Conservation (phyloP, 2,329 filamentous ascomycete species). For the Alternaria hordeiaustralica region DNA sequence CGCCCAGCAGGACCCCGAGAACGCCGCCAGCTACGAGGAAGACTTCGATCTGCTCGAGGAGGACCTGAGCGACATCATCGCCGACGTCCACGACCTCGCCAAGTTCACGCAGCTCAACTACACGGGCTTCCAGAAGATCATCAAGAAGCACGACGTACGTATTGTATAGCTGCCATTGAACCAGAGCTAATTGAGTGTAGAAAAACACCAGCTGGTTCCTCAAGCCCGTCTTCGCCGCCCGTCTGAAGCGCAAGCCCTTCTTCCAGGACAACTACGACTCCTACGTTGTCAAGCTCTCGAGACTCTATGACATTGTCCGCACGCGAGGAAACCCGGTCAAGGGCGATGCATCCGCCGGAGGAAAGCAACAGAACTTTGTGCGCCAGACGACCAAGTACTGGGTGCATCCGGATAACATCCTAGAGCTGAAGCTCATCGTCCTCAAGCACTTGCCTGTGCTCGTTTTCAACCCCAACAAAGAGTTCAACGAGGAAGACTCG, state of each 20-base stretch:
- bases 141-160: conserved; percentile 96
- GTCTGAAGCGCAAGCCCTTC: conserved; percentile 94
- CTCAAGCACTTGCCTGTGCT: conserved; percentile 96
- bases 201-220: conserved; percentile 95
- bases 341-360: conserved; percentile 90
- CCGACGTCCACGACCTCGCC: conserved; percentile 95
- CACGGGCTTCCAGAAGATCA: conserved; percentile 99
- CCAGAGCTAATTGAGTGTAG: conserved; percentile 53
- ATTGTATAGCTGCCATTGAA: conserved; percentile 2
- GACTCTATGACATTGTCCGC: conserved; percentile 91
- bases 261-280: conserved; percentile 99
- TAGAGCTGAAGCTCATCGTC: conserved; percentile 96
- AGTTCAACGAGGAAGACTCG: conserved; percentile 87
- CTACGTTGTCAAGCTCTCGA: conserved; percentile 92
- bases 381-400: conserved; percentile 99
- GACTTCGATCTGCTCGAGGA: conserved; percentile 94
- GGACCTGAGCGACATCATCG: conserved; percentile 95
- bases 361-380: conserved; percentile 92
- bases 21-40: conserved; percentile 72
- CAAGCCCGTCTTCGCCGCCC: conserved; percentile 92
- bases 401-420: conserved; percentile 98
- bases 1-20: conserved; percentile 30
- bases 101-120: conserved; percentile 99
- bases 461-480: conserved; percentile 96
- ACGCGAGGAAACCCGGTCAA: conserved; percentile 91